Base-by-base conservation (phyloP, 2,329 filamentous ascomycete genomes). In the Penicillium sp. region DNA sequence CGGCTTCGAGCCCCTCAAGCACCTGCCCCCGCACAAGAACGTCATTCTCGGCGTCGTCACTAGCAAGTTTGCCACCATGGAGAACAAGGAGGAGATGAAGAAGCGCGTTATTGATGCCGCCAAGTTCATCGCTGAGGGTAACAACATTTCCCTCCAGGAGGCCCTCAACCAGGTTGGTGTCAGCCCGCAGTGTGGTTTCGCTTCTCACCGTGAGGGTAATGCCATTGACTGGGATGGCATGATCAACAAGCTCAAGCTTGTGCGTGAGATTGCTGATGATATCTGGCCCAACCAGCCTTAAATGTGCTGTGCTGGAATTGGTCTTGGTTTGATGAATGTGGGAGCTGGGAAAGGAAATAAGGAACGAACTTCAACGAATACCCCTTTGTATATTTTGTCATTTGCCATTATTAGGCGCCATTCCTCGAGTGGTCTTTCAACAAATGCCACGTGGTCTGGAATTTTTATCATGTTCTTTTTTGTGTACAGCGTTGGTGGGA, bases 121-220 rank as follows among this genome's bases (percentile, higher is more conserved):
- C 2, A 85, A 89, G 54, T 88, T 87, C 75, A 85, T 93, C 28
- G 89, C 89, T 0, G 83, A 89, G 76, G 90, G 90, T 0, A 87
- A 83, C 57, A 85, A 85, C 10, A 82, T 90, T 78, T 85, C 81
- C 2, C 81, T 82, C 50, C 85, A 91, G 73, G 85, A 92, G 74
- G 89, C 89, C 0, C 80, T 93, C 13, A 84, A 89, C 76, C 85
- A 88, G 68, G 79, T 93, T 53, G 84, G 84, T 58, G 84, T 91
- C 19, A 90, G 87, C 72, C 89, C 90, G 0, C 89, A 92, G 79
- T 91, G 89, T 73, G 89, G 88, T 6, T 91, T 91, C 75, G 91
- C 89, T 38, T 91, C 88, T 38, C 90, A 93, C 73, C 87, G 89
- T 68, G 87, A 85, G 70, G 91, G 90, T 0, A 92, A 93, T 72